Percentiles rank a stretch among this genome's conserved stretches.
Conservation (phyloP, 805 yeast species). For the Ogataea paradorogensis region DNA sequence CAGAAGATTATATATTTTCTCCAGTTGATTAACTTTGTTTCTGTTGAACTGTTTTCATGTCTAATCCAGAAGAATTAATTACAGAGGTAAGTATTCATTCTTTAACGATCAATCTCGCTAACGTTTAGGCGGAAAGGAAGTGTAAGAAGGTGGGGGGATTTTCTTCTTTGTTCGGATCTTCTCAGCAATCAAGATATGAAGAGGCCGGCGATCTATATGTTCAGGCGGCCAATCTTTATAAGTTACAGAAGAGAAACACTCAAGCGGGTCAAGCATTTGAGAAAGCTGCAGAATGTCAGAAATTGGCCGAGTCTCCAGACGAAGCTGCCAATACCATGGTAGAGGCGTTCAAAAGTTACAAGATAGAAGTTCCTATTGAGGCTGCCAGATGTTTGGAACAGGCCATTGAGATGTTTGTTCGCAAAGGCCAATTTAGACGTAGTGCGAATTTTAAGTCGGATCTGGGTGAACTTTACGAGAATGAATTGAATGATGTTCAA, state of each 20-base stretch:
- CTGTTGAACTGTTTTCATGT: slow-evolving; percentile 22
- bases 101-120: not conserved
- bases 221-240: slow-evolving; percentile 91
- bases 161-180: slow-evolving; percentile 63
- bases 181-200: slow-evolving; percentile 63
- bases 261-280: slow-evolving; percentile 83
- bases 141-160: slow-evolving; percentile 66
- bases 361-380: slow-evolving; percentile 65
- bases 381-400: slow-evolving; percentile 74
- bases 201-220: slow-evolving; percentile 89
- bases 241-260: slow-evolving; percentile 66
- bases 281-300: slow-evolving; percentile 79
- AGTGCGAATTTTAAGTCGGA: slow-evolving; percentile 95
- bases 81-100: slow-evolving; percentile 29
- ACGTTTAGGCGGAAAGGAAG: slow-evolving; percentile 61
- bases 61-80: slow-evolving; percentile 33
- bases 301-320: slow-evolving; percentile 71
- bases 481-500: slow-evolving; percentile 59
- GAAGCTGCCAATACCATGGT: slow-evolving; percentile 89
- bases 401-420: slow-evolving; percentile 81
- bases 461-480: slow-evolving; percentile 82
- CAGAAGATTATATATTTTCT: not conserved
- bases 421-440: slow-evolving; percentile 91
- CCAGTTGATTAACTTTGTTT: not conserved
- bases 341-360: slow-evolving; percentile 87